Conservation (phyloP, 495 filamentous ascomycete species). For the Podospora anserina region DNA sequence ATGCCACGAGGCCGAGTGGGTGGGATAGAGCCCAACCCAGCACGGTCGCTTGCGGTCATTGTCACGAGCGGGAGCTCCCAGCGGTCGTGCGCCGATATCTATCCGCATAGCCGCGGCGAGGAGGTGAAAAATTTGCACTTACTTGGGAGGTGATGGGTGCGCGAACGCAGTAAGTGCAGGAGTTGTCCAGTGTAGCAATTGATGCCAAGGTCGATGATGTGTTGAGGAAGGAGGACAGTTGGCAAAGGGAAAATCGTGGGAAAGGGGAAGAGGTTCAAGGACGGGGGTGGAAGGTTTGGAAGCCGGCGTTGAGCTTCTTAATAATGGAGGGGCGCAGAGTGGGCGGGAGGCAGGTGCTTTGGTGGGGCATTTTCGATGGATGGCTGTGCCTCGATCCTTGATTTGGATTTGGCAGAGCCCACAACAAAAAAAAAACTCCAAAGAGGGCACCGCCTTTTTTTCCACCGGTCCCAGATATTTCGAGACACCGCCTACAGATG, state of each 20-base stretch:
- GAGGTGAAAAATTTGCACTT: background rate
- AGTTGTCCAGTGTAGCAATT: background rate
- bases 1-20: background rate
- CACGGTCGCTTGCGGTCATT: background rate
- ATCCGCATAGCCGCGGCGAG: background rate
- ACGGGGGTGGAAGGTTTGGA: slow-evolving; percentile 10
- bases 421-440: slow-evolving; percentile 27
- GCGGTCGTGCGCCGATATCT: background rate
- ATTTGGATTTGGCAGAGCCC: slow-evolving; percentile 15
- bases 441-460: slow-evolving; percentile 2
- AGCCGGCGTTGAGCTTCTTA: slow-evolving; percentile 27
- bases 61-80: background rate
- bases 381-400: slow-evolving; percentile 24
- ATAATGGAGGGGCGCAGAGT: slow-evolving; percentile 28
- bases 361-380: slow-evolving; percentile 9
- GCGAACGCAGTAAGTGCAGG: background rate
- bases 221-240: slow-evolving; percentile 7
- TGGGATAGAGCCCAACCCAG: background rate
- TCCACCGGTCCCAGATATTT: background rate
- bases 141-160: background rate
- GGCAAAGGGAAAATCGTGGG: slow-evolving; percentile 8
- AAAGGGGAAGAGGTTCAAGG: slow-evolving; percentile 10
- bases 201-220: slow-evolving; percentile 10
- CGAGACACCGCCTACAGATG: background rate
- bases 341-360: slow-evolving; percentile 1